Evolutionary conservation across 192 early-diverging fungal genomes (phyloP).

Genomic region (Thamnidium elegans): DNA sequence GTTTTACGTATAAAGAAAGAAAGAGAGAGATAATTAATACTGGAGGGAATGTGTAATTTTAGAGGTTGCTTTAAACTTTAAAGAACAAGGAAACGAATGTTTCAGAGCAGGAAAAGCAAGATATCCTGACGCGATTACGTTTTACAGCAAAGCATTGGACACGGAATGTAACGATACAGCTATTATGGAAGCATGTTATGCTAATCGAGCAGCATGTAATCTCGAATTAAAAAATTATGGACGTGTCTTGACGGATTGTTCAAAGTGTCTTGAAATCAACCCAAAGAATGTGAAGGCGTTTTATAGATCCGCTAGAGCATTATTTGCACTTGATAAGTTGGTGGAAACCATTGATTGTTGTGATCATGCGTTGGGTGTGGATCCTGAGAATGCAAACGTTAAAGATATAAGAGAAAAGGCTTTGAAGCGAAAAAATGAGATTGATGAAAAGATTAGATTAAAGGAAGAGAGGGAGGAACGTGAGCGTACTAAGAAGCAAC

Average conservation of each 20-base stretch:
- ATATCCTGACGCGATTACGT: slow-evolving; percentile 76
- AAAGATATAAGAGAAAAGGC: slow-evolving; percentile 32
- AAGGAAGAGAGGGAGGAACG: slow-evolving; percentile 47
- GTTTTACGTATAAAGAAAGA: neutral
- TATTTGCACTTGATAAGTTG: slow-evolving; percentile 73
- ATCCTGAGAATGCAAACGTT: slow-evolving; percentile 47
- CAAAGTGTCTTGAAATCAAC: slow-evolving; percentile 74
- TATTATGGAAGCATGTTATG: slow-evolving; percentile 77
- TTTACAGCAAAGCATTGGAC: slow-evolving; percentile 85
- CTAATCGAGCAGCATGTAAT: slow-evolving; percentile 91
- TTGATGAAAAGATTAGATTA: slow-evolving; percentile 47
- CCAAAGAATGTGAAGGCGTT: slow-evolving; percentile 88
- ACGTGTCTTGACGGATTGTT: slow-evolving; percentile 85
- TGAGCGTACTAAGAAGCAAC: slow-evolving; percentile 49
- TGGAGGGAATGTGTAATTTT: neutral
- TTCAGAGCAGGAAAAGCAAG: slow-evolving; percentile 66
- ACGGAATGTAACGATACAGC: slow-evolving; percentile 67
- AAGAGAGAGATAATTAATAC: neutral
- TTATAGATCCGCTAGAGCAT: slow-evolving; percentile 85
- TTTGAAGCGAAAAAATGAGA: slow-evolving; percentile 36
- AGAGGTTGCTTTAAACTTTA: slow-evolving; percentile 88
- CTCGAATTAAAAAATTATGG: slow-evolving; percentile 82
- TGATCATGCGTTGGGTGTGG: slow-evolving; percentile 65
- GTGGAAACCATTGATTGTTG: slow-evolving; percentile 87
- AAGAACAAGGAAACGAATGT: slow-evolving; percentile 92